These are phyloP conservation scores for Gnomoniopsis smithogilvyi DNA, from an alignment of 2,329 filamentous ascomycete species.

Conservation along the genomic window DNA sequence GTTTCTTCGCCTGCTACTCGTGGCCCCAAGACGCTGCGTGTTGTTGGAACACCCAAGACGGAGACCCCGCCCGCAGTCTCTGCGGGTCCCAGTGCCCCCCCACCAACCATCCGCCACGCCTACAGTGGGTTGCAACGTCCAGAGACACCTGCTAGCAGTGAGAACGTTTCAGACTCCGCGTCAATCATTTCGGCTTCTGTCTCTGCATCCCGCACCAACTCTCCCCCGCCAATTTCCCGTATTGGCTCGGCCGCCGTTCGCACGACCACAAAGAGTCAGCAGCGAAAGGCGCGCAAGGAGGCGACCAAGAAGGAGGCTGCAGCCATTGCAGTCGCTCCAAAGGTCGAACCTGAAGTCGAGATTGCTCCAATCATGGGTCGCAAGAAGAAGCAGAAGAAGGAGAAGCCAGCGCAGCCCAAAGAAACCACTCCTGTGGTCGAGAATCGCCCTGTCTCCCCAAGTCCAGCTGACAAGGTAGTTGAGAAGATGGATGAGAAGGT, in stretches of 20 bases:
- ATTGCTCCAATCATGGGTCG: conserved; percentile 72
- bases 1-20: conserved; percentile 51
- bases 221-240: conserved; percentile 59
- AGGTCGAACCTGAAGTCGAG: conserved; percentile 51
- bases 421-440: conserved; percentile 10
- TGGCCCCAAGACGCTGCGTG: conserved; percentile 64
- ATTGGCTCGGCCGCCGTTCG: conserved; percentile 68
- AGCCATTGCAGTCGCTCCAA: conserved; percentile 43
- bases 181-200: conserved; percentile 71
- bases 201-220: conserved; percentile 65
- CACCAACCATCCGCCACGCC: conserved; percentile 45
- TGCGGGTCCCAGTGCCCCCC: conserved; percentile 27
- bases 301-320: conserved; percentile 61
- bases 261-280: conserved; percentile 71
- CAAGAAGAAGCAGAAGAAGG: conserved; percentile 85
- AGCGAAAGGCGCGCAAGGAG: conserved; percentile 73
- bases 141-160: conserved; percentile 66
- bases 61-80: conserved; percentile 45
- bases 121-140: conserved; percentile 46
- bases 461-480: background rate
- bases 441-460: conserved; percentile 13
- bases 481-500: conserved; percentile 15
- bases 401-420: conserved; percentile 41
- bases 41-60: conserved; percentile 63
- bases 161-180: conserved; percentile 72